These are phyloP conservation scores for Rhodotorula kratochvilovae DNA, from an alignment of 768 basidiomycete genomes.

Conservation along the genomic window DNA sequence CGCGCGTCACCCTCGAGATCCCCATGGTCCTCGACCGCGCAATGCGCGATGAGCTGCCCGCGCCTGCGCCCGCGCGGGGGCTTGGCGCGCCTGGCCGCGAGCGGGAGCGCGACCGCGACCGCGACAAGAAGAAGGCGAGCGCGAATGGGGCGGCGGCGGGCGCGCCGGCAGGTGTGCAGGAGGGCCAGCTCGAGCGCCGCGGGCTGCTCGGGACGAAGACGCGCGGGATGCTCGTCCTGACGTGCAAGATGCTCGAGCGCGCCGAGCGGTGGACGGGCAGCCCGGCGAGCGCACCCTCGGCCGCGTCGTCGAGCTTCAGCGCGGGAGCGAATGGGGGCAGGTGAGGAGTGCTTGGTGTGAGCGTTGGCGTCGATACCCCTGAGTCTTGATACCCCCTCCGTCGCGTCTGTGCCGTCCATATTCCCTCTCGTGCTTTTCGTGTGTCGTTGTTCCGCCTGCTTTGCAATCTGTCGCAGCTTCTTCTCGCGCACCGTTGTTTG, in stretches of 20 bases:
- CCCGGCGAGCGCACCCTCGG: no score
- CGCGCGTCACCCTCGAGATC: constrained; percentile 68
- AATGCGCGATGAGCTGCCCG: constrained; percentile 51
- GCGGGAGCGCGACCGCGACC: not conserved
- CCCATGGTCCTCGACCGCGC: constrained; percentile 71
- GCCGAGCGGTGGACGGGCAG: constrained; percentile 27
- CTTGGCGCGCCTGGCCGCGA: not conserved
- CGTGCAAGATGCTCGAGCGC: constrained; percentile 33
- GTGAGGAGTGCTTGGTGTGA: not conserved
- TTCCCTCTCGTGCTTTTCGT: no score
- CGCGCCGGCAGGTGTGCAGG: not conserved
- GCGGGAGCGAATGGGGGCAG: not conserved
- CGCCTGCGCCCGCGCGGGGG: not conserved
- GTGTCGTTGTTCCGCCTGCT: no score
- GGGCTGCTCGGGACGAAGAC: constrained; percentile 37
- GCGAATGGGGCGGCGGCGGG: not conserved
- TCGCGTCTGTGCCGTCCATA: no score
- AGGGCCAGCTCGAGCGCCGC: constrained; percentile 30
- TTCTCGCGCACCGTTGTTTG: no score
- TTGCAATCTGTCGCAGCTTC: no score
- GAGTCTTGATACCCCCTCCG: no score
- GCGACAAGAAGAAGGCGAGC: not conserved
- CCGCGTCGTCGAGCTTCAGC: no score
- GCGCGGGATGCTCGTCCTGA: constrained; percentile 37
- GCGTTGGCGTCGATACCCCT: no score